Evolutionary conservation across 1,139 yeast species (phyloP), one percentile per base, ranked within the genome.

Genomic region (Yamadazyma oceani): DNA sequence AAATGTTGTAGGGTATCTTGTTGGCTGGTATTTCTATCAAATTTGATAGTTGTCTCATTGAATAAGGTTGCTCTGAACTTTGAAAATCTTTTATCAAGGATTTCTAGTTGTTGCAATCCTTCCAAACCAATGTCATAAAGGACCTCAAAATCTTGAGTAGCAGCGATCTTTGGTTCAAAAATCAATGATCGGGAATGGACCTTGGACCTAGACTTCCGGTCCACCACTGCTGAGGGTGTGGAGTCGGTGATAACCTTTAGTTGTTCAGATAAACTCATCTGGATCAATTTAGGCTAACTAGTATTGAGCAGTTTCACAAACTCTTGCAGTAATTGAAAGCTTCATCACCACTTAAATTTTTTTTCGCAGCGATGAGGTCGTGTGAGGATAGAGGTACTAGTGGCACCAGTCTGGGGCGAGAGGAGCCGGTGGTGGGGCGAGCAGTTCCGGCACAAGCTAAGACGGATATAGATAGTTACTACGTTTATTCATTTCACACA

Each of bases 111-210:
- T 27, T 79, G 80, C 36, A 89, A 72, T 0, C 96, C 96, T 44
- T 85, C 94, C 7, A 75, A 53, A 2, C 94, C 85, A 40, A 80
- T 76, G 39, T 82, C 78, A 56, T 75, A 86, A 44, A 92, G 80
- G 38, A 83, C 73, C 54, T 89, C 97, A 55, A 79, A 89, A 59
- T 94, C 98, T 66, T 94, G 98, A 26, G 90, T 77, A 9, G 95
- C 86, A 17, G 99, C 98, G 41, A 80, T 81, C 54, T 84, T 81
- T 8, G 96, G 76, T 36, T 88, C 95, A 60, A 85, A 90, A 30
- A 92, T 77, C 51, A 92, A 75, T 35, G 98, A 92, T 32, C 87
- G 82, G 17, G 95, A 81, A 56, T 92, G 98, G 46, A 89, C 66
- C 62, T 85, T 86, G 45, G 90, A 86, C 58, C 97, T 75, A 50